Conservation (phyloP, 78 protist species). For the Monocercomonoides exilis region DNA sequence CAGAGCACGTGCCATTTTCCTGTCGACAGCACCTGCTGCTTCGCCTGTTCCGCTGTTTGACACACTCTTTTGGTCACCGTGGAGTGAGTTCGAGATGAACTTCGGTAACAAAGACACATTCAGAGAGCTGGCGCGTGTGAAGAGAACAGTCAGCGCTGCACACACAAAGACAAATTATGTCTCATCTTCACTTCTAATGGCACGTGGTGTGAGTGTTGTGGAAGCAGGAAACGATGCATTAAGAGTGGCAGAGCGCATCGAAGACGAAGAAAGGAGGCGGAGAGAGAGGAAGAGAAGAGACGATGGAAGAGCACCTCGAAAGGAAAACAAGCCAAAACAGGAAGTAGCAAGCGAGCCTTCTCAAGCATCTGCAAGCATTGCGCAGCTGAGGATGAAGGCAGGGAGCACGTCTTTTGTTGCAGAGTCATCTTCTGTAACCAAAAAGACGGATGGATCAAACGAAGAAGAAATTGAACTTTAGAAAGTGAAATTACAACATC, state of each 20-base stretch:
- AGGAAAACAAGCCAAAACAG: no score
- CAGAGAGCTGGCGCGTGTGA: constrained; percentile 79
- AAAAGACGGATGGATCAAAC: no score
- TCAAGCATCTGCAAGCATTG: no score
- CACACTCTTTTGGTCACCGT: constrained; percentile 83
- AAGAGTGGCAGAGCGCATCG: not conserved
- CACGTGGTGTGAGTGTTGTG: not conserved
- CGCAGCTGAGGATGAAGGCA: no score
- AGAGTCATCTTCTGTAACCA: no score
- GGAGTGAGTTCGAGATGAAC: constrained; percentile 81
- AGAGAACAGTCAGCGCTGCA: constrained; percentile 60
- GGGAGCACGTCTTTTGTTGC: no score
- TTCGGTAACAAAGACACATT: constrained; percentile 94
- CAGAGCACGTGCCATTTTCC: constrained; percentile 84
- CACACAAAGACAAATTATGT: constrained; percentile 10
- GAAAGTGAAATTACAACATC: no score
- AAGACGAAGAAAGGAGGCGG: not conserved
- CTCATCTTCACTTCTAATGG: not conserved
- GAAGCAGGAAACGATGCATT: not conserved
- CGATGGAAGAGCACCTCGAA: no score
- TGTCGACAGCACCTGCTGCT: constrained; percentile 65
- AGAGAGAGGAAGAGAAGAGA: not conserved
- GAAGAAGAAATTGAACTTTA: no score
- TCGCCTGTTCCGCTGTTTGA: not conserved
- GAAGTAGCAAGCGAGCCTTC: no score